Evolutionary conservation across 2,329 filamentous ascomycete genomes (phyloP).

Genomic region (Sarocladium strictum): DNA sequence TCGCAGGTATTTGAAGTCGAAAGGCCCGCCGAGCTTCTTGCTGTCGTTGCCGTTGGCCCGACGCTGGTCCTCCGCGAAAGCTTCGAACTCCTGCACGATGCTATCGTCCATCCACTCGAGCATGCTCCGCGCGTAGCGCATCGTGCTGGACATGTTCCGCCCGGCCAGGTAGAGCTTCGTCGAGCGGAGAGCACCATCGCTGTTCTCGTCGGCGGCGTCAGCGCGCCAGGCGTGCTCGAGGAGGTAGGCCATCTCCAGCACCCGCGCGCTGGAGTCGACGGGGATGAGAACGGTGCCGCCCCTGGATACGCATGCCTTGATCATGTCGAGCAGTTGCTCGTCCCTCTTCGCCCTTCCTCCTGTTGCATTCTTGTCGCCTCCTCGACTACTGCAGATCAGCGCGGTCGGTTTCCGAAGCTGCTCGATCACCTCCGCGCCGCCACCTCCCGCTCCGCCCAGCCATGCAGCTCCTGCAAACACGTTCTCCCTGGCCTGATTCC

Average conservation of each 20-base stretch:
- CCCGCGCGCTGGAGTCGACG: slow-evolving; percentile 89
- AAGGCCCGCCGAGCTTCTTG: slow-evolving; percentile 61
- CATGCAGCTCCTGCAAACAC: slow-evolving; percentile 90
- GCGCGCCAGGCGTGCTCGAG: slow-evolving; percentile 87
- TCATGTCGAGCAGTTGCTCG: slow-evolving; percentile 75
- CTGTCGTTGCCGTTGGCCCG: slow-evolving; percentile 39
- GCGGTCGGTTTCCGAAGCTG: slow-evolving; percentile 90
- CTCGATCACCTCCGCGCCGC: slow-evolving; percentile 87
- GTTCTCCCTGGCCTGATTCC: slow-evolving; percentile 97
- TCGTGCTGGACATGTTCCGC: slow-evolving; percentile 78
- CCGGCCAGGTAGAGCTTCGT: slow-evolving; percentile 76
- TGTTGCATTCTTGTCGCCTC: slow-evolving; percentile 64
- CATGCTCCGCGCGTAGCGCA: slow-evolving; percentile 90
- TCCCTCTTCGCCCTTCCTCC: slow-evolving; percentile 75
- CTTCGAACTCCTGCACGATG: slow-evolving; percentile 87
- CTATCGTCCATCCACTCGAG: slow-evolving; percentile 98
- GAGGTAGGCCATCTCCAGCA: slow-evolving; percentile 85
- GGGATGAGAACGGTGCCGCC: slow-evolving; percentile 92
- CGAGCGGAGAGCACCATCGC: slow-evolving; percentile 44
- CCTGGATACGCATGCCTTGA: slow-evolving; percentile 69
- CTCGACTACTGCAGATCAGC: slow-evolving; percentile 83
- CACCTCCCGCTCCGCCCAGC: slow-evolving; percentile 74
- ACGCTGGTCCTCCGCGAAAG: slow-evolving; percentile 49
- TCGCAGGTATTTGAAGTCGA: slow-evolving; percentile 83
- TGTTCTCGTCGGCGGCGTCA: slow-evolving; percentile 48